These are phyloP conservation scores for Cercospora sesami DNA, from an alignment of 2,329 filamentous ascomycete species.

Conservation along the genomic window DNA sequence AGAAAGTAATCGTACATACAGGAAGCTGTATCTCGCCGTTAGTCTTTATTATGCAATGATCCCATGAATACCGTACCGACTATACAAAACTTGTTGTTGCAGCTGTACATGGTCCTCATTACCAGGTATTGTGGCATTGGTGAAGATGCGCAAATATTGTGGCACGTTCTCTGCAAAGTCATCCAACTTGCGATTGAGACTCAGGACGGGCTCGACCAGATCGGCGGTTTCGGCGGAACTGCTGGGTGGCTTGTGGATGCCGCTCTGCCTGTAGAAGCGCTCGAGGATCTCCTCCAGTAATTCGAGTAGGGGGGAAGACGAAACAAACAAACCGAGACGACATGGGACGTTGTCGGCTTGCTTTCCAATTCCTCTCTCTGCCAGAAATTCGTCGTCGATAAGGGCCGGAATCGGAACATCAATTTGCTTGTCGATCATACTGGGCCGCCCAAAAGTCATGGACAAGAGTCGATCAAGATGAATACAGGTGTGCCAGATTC, in stretches of 20 bases:
- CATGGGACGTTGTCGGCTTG: slow-evolving; percentile 31
- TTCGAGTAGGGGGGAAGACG: slow-evolving; percentile 32
- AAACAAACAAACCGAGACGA: slow-evolving; percentile 35
- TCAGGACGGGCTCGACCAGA: slow-evolving; percentile 28
- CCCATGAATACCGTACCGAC: slow-evolving; percentile 7
- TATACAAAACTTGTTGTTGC: slow-evolving; percentile 27
- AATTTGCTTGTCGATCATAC: slow-evolving; percentile 32
- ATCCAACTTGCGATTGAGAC: slow-evolving; percentile 29
- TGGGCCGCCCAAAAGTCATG: slow-evolving; percentile 40
- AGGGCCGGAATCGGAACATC: slow-evolving; percentile 31
- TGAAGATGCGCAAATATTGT: slow-evolving; percentile 24
- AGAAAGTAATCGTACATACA: slow-evolving; percentile 31
- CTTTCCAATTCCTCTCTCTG: slow-evolving; percentile 49
- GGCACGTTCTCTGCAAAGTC: slow-evolving; percentile 28
- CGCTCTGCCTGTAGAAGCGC: slow-evolving; percentile 29
- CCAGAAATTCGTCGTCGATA: slow-evolving; percentile 56
- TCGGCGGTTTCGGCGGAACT: slow-evolving; percentile 19
- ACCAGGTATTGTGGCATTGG: background rate
- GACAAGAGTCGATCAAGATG: slow-evolving; percentile 51
- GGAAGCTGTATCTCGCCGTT: slow-evolving; percentile 17
- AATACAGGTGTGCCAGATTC: slow-evolving; percentile 55
- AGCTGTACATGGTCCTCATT: slow-evolving; percentile 27
- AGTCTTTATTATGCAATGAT: background rate
- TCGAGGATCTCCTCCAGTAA: slow-evolving; percentile 32
- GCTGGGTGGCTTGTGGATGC: slow-evolving; percentile 15